Base-by-base conservation (phyloP, 1,284 basidiomycete genomes). In the Volvariella surrecta region DNA sequence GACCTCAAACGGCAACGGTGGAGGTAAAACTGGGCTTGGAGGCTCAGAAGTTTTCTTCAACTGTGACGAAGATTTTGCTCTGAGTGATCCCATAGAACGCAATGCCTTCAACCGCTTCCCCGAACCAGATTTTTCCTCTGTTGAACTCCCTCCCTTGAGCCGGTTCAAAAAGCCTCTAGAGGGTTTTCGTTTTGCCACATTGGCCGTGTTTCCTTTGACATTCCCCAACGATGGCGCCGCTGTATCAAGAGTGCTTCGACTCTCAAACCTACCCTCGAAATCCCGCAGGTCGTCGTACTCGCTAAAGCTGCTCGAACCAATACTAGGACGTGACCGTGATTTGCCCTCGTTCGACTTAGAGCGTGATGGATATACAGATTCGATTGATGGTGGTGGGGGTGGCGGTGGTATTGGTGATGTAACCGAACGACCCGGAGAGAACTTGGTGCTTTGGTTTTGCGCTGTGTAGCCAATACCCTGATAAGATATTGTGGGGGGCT, bases 271-370 rank as follows among this genome's bases (percentile, higher is more conserved):
- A 35, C 88, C 87, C 24, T 88, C 82, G 46, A 90, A 90, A 58
- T 90, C 87, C 22, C 75, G 68, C 22, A 90, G 61, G 59, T 90
- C 89, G 49, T 90, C 88, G 49, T 89, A 90, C 52, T 89, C 87
- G 55, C 86, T 89, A 58, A 86, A 86, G 16, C 67, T 66, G 50
- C 75, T 73, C 1, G 82, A 81, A 22, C 68, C 72, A 19, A 76
- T 60, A 46, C 80, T 83, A 42, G 77, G 79, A 32, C 80, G 69
- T 30, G 73, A 67, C 49, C 62, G 61, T 24, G 57, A 55, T 48
- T 73, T 71, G 28, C 49, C 28, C 6, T 28, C 24, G 41, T 56
- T 52, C 3, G 65, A 10, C 10, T 45, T 40, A 35, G 31, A 18
- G 22, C 41, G 44, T 15, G 44, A 61, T 22, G 66, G 57, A 44